phyloP scores from a whole-genome alignment of 2,329 filamentous ascomycete species.

The Akanthomyces uredinophilus region DNA sequence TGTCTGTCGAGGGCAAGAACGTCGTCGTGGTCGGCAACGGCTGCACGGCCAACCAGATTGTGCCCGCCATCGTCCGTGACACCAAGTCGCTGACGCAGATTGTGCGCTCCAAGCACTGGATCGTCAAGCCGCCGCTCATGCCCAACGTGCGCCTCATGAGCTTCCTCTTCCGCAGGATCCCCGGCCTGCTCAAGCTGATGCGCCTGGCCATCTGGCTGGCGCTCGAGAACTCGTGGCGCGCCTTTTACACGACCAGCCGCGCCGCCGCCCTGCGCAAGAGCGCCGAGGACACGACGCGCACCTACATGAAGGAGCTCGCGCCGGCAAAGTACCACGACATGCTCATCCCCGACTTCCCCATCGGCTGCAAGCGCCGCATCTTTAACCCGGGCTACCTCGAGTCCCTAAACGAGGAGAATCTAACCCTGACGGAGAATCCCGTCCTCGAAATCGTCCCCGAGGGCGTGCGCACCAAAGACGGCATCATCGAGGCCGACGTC shows the following conservation, averaged over 20 bases:
- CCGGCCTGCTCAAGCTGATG: slow-evolving; percentile 37
- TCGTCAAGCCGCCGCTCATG: slow-evolving; percentile 29
- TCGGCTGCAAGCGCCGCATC: slow-evolving; percentile 61
- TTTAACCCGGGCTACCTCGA: slow-evolving; percentile 53
- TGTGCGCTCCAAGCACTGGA: slow-evolving; percentile 39
- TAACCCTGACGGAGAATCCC: slow-evolving; percentile 41
- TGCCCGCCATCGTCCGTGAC: slow-evolving; percentile 37
- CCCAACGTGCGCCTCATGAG: slow-evolving; percentile 17
- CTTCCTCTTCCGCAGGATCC: slow-evolving; percentile 41
- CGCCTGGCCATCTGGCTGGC: slow-evolving; percentile 38
- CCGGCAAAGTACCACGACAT: slow-evolving; percentile 58
- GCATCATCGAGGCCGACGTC: slow-evolving; percentile 49
- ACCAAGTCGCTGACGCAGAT: slow-evolving; percentile 36
- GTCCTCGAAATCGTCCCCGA: slow-evolving; percentile 42
- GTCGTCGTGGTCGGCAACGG: slow-evolving; percentile 53
- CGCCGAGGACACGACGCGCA: slow-evolving; percentile 34
- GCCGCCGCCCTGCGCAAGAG: slow-evolving; percentile 31
- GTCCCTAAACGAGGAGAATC: slow-evolving; percentile 45
- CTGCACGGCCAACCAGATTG: slow-evolving; percentile 49
- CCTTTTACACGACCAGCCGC: slow-evolving; percentile 37
- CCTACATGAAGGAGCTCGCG: slow-evolving; percentile 37
- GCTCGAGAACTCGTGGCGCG: slow-evolving; percentile 27
- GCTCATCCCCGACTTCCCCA: slow-evolving; percentile 55
- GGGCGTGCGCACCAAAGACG: slow-evolving; percentile 31
- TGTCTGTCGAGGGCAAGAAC: slow-evolving; percentile 42